Base-by-base conservation (phyloP, 345 rosid genomes). In the Excoecaria agallocha region DNA sequence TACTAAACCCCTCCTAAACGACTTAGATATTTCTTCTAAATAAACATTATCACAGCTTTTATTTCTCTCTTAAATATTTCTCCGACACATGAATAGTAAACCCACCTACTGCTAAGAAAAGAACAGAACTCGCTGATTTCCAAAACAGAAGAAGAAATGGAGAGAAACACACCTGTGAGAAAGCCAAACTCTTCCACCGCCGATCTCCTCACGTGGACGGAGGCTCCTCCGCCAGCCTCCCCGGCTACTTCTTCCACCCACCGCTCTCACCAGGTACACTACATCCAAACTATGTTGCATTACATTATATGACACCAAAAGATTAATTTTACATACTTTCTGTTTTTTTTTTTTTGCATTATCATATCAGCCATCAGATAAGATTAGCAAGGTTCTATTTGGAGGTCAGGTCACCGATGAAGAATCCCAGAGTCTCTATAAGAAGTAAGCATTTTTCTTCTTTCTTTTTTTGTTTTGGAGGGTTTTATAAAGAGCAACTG, bases 151-250 rank as follows among this genome's bases (percentile, higher is more conserved):
- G n/a, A 12, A 50, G n/a, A 74, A 56, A 77, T 77, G 80, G 76
- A 77, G 37, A 77, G 76, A 57, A 71, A 19, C 70, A n/a, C 75
- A 7, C 56, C 79, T 0, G 75, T 70, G 6, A 64, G 75, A 70
- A 70, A 77, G 57, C 66, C 79, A 70, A 70, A 64, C 70, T 45
- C 79, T 35, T 71, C 76, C 72, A 77, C 80, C 69, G 46, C 80
- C 72, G 80, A 77, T 71, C 76, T 77, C 62, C 76, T 77, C 12
- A 77, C 80, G 30, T 77, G 80, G 80, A 62, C 68, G 68, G 80
- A 77, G 62, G 76, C 43, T 22, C 68, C 72, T 57, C 61, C 68
- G 1, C 19, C 76, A 5, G 45, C 66, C 1, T 10, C 76, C 24
- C 45, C 75, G 22, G 12, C 79, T 54, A 9, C 68, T 50, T 37